These are phyloP conservation scores for Yamadazyma friedrichii DNA, from an alignment of 1,139 yeast species.

Conservation along the genomic window DNA sequence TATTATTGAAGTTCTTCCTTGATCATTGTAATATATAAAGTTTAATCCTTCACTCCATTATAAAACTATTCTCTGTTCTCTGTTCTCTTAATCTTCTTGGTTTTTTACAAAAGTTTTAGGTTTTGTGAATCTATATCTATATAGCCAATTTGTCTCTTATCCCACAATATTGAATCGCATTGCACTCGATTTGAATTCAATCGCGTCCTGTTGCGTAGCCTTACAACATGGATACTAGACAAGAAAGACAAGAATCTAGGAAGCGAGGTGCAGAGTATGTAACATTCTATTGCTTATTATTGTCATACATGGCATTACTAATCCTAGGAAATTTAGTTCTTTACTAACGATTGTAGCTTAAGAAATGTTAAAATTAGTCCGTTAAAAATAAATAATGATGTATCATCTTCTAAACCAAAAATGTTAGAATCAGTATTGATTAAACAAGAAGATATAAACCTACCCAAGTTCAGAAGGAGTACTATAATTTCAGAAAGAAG, in stretches of 20 bases:
- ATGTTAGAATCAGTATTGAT: conserved; percentile 26
- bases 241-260: conserved; percentile 26
- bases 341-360: conserved; percentile 11
- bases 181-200: too few species aligned
- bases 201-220: too few species aligned
- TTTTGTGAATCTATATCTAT: too few species aligned
- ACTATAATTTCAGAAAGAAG: neutral
- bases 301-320: too few species aligned
- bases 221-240: conserved; percentile 12
- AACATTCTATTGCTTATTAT: neutral
- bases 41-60: neutral
- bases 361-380: conserved; percentile 14
- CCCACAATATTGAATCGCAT: too few species aligned
- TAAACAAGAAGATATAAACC: conserved; percentile 21
- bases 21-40: conserved; percentile 5
- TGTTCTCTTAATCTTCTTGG: neutral
- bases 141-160: too few species aligned
- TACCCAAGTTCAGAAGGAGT: conserved; percentile 22
- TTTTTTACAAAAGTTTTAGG: too few species aligned
- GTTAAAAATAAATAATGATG: conserved; percentile 9
- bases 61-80: too few species aligned
- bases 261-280: conserved; percentile 46
- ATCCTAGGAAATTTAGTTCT: too few species aligned
- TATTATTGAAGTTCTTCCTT: conserved; percentile 1
- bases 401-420: conserved; percentile 14